Conservation (phyloP, 192 early-diverging fungal species). For the Allomyces macrogynus region DNA sequence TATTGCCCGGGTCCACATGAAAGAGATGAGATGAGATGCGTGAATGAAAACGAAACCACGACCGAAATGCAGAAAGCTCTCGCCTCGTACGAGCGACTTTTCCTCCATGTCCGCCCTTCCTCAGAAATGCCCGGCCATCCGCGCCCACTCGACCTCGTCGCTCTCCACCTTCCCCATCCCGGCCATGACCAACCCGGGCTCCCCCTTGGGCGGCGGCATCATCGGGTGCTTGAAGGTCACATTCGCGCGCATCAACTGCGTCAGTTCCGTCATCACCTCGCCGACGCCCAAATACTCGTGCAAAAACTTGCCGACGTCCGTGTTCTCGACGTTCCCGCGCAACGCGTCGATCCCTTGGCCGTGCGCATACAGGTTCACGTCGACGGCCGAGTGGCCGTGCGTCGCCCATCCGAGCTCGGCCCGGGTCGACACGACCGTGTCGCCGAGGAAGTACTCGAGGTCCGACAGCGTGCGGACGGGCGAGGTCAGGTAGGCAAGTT, state of each 20-base stretch:
- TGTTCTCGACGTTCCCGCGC: slow-evolving; percentile 73
- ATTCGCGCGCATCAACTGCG: background rate
- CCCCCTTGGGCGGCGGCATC: background rate
- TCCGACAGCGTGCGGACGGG: slow-evolving; percentile 8
- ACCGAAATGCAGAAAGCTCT: too few relatives aligned
- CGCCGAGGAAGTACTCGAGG: slow-evolving; percentile 26
- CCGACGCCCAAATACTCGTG: background rate
- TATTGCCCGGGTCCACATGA: too few relatives aligned
- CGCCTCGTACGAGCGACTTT: too few relatives aligned
- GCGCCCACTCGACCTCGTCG: too few relatives aligned
- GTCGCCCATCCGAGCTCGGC: slow-evolving; percentile 42
- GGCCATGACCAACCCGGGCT: background rate
- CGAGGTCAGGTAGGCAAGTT: slow-evolving; percentile 24
- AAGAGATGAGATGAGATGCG: too few relatives aligned
- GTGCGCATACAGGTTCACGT: slow-evolving; percentile 84
- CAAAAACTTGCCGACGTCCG: slow-evolving; percentile 4
- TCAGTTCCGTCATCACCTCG: background rate
- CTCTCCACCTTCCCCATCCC: too few relatives aligned
- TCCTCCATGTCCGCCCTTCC: too few relatives aligned
- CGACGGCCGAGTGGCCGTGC: slow-evolving; percentile 81
- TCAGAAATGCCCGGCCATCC: too few relatives aligned
- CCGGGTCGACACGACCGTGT: slow-evolving; percentile 17
- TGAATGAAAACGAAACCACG: too few relatives aligned
- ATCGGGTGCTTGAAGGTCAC: background rate
- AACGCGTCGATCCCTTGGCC: slow-evolving; percentile 39